These are phyloP conservation scores for Fusarium hostae DNA, from an alignment of 2,329 filamentous ascomycete genomes.

Conservation along the genomic window DNA sequence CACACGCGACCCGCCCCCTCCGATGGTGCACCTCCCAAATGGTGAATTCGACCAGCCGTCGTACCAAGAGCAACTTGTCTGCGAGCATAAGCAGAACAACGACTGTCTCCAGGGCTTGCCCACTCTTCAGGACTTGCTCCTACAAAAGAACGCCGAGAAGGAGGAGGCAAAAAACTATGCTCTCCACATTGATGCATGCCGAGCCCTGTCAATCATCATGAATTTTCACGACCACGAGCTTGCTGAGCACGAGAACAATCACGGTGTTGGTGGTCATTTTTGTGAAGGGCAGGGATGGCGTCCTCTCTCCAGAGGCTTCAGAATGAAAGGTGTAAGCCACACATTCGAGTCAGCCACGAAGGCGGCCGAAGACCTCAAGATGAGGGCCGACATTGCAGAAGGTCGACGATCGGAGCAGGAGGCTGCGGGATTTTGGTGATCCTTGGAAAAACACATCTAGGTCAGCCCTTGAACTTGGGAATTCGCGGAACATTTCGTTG, in stretches of 20 bases:
- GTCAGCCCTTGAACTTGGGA: neutral
- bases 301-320: neutral
- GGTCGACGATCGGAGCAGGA: neutral
- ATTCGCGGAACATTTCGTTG: neutral
- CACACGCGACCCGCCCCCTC: conserved; percentile 8
- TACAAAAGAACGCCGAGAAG: neutral
- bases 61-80: conserved; percentile 21
- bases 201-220: neutral
- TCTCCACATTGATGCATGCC: conserved; percentile 35
- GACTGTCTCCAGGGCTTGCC: conserved; percentile 49
- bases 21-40: conserved; percentile 5
- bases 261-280: neutral
- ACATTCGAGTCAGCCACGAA: conserved; percentile 6
- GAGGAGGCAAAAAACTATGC: conserved; percentile 7
- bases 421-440: neutral
- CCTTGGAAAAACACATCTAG: neutral
- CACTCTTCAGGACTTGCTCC: conserved; percentile 21
- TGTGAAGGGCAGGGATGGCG: neutral
- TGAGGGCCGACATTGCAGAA: neutral
- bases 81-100: conserved; percentile 43
- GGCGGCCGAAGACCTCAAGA: neutral
- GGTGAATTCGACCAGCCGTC: conserved; percentile 23
- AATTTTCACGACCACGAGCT: neutral
- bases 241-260: neutral
- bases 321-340: neutral